phyloP scores from a whole-genome alignment of 306 rosid genomes.

The Pterocarpus macrocarpus region DNA sequence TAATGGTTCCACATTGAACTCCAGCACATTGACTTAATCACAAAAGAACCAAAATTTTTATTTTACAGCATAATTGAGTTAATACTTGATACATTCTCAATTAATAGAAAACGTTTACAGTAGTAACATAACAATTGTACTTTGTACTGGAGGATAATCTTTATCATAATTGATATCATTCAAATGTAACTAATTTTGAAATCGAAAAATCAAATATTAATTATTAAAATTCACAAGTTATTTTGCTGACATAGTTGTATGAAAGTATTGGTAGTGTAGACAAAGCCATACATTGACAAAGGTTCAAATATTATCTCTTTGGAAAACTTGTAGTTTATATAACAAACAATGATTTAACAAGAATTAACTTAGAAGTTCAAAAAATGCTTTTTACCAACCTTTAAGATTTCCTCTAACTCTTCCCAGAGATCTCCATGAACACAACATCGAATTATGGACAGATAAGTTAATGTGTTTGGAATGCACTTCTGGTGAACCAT shows the following conservation, averaged over 20 bases:
- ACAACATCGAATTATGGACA: constrained; percentile 76
- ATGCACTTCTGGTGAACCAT: constrained; percentile 76
- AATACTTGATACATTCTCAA: too few species aligned
- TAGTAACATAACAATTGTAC: neutral
- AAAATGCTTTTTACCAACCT: constrained; percentile 62
- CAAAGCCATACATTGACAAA: constrained; percentile 8
- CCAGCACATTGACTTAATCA: too few species aligned
- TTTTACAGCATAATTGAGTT: too few species aligned
- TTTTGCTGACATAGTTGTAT: constrained; percentile 23
- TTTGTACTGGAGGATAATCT: neutral
- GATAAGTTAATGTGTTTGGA: constrained; percentile 74
- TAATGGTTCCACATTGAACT: too few species aligned
- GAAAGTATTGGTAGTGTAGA: constrained; percentile 23
- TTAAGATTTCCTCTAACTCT: constrained; percentile 73
- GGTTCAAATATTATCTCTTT: constrained; percentile 6
- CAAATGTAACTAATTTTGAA: too few species aligned
- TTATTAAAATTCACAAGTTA: too few species aligned
- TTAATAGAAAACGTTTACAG: neutral
- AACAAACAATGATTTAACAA: constrained; percentile 8
- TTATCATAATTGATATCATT: too few species aligned
- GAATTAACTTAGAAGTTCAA: neutral
- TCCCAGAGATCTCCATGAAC: constrained; percentile 79
- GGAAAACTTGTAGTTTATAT: constrained; percentile 13
- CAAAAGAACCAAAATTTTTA: too few species aligned
- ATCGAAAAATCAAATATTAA: too few species aligned